Evolutionary conservation across 805 yeast species (phyloP).

Genomic region (Saccharomycopsis capsularis): DNA sequence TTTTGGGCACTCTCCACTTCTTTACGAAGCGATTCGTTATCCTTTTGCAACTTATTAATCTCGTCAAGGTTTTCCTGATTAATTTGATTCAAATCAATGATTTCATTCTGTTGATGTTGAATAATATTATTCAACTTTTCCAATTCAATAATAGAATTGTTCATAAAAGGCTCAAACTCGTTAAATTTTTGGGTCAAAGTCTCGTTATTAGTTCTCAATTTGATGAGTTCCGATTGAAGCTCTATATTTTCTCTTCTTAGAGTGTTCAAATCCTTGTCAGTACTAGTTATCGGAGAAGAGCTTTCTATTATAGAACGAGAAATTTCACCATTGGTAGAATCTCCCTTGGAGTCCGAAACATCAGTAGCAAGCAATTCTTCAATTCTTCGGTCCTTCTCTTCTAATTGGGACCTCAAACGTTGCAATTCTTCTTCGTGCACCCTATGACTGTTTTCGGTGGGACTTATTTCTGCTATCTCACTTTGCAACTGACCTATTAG

Average conservation of each 20-base stretch:
- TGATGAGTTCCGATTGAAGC: constrained; percentile 37
- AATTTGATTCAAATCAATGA: constrained; percentile 34
- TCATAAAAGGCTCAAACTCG: constrained; percentile 47
- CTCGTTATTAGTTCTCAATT: constrained; percentile 41
- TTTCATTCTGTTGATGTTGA: constrained; percentile 43
- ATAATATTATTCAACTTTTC: constrained; percentile 48
- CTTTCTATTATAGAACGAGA: constrained; percentile 2
- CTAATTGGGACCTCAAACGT: constrained; percentile 2
- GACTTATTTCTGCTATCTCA: not conserved
- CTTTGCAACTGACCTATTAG: not conserved
- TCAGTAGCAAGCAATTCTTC: not conserved
- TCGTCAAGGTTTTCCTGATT: constrained; percentile 41
- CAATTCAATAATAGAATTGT: constrained; percentile 45
- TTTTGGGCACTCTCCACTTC: constrained; percentile 40
- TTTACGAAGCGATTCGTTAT: constrained; percentile 36
- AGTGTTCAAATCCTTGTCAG: constrained; percentile 30
- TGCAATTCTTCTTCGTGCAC: constrained; percentile 17
- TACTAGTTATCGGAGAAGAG: constrained; percentile 7
- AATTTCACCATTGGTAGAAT: not conserved
- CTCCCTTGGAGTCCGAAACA: too few species aligned
- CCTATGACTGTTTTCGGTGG: not conserved
- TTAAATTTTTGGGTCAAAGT: constrained; percentile 34
- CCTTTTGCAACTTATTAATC: constrained; percentile 40
- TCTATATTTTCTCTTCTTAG: constrained; percentile 39
- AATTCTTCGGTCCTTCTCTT: constrained; percentile 11